Conservation (phyloP, 208 protist genomes). For the Plasmodiophora brassicae region DNA sequence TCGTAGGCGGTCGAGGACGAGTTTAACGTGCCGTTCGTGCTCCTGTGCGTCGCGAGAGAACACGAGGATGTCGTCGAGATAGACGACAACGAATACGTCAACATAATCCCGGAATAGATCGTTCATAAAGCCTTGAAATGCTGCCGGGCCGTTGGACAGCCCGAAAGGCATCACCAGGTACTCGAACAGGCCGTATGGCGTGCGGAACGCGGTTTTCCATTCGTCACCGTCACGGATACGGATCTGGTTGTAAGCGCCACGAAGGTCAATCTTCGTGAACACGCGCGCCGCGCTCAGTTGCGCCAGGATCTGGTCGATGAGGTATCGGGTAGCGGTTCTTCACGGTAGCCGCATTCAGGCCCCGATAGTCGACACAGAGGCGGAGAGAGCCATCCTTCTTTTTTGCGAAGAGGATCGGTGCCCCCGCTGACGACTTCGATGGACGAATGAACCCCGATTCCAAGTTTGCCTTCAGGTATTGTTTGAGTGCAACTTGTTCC, state of each 20-base stretch:
- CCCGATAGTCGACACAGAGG: conserved; percentile 21
- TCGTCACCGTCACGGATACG: neutral
- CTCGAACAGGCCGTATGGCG: conserved; percentile 26
- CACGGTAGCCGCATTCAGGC: neutral
- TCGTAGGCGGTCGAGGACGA: neutral
- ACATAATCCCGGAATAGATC: conserved; percentile 7
- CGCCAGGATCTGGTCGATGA: neutral
- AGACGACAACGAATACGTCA: neutral
- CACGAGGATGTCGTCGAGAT: conserved; percentile 28
- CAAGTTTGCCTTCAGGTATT: neutral
- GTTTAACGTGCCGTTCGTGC: conserved; percentile 1
- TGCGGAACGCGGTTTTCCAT: conserved; percentile 22
- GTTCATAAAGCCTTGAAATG: conserved; percentile 28
- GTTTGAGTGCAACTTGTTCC: neutral
- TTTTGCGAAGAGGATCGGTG: neutral
- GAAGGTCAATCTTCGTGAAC: conserved; percentile 18
- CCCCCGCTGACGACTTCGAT: neutral
- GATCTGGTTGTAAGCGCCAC: neutral
- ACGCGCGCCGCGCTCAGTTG: neutral
- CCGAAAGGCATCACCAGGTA: conserved; percentile 33
- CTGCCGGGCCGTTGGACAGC: neutral
- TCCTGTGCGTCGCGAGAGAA: neutral
- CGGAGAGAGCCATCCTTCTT: conserved; percentile 5
- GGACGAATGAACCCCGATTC: neutral
- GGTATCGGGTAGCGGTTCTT: conserved; percentile 29